Conservation (phyloP, 164 flowering plant genomes). For the Cinnamomum micranthum region DNA sequence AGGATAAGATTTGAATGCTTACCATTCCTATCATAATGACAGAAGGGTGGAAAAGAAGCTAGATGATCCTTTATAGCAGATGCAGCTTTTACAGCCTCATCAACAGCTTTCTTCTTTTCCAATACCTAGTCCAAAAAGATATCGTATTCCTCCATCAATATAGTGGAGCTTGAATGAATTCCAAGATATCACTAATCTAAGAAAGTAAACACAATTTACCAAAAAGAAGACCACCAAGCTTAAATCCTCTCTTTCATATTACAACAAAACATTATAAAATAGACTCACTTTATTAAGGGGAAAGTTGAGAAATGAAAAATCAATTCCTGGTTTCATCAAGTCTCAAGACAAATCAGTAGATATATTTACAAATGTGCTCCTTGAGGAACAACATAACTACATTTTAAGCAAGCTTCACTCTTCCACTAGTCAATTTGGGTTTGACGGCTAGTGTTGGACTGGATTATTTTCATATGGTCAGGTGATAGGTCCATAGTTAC, state of each 20-base stretch:
- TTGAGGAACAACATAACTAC: not conserved
- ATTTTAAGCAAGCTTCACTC: no score
- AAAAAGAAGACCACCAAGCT: not conserved
- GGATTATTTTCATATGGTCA: no score
- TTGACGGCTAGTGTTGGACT: no score
- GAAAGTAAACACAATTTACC: not conserved
- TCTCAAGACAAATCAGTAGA: not conserved
- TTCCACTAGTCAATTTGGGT: no score
- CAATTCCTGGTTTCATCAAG: not conserved
- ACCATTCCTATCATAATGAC: conserved; percentile 50
- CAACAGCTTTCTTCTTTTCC: conserved; percentile 62
- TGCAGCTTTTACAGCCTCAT: conserved; percentile 53
- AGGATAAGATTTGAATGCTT: conserved; percentile 1
- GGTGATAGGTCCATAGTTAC: no score
- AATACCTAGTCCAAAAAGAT: conserved; percentile 34
- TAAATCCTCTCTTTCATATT: no score
- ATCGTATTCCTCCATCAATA: not conserved
- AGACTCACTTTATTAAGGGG: not conserved
- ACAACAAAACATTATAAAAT: no score
- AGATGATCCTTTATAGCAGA: conserved; percentile 50
- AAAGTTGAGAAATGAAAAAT: not conserved
- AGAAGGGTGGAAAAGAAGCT: conserved; percentile 44
- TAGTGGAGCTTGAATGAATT: not conserved
- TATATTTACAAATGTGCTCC: not conserved
- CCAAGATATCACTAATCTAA: not conserved